Percentiles rank a stretch among this genome's conserved stretches.
Conservation (phyloP, 805 yeast genomes). For the Phaffomyces thermotolerans region DNA sequence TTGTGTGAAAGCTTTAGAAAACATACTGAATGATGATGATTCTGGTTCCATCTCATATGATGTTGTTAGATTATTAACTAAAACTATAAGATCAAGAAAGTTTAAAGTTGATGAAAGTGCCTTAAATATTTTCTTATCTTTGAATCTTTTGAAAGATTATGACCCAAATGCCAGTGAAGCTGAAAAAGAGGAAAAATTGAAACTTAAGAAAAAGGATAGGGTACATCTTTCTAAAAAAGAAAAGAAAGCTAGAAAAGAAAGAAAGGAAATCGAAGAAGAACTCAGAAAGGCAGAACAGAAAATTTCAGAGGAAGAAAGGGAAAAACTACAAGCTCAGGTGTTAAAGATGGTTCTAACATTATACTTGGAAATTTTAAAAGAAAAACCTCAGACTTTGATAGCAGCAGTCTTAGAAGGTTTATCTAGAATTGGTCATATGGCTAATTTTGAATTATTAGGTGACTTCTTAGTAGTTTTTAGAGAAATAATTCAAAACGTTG, state of each 20-base stretch:
- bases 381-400: constrained; percentile 55
- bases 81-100: constrained; percentile 64
- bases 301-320: constrained; percentile 82
- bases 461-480: constrained; percentile 85
- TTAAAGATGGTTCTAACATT: constrained; percentile 63
- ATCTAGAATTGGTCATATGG: constrained; percentile 84
- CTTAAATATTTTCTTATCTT: constrained; percentile 60
- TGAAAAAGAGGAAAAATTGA: constrained; percentile 36
- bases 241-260: constrained; percentile 79
- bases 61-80: constrained; percentile 56
- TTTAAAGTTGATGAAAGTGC: constrained; percentile 82
- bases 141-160: constrained; percentile 61
- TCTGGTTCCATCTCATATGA: constrained; percentile 79
- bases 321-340: constrained; percentile 75
- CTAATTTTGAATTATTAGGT: constrained; percentile 86
- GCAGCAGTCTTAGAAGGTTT: constrained; percentile 89
- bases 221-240: constrained; percentile 89
- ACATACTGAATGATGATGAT: constrained; percentile 71
- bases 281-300: constrained; percentile 81
- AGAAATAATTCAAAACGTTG: constrained; percentile 58
- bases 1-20: constrained; percentile 60
- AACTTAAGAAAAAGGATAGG: constrained; percentile 76
- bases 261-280: constrained; percentile 83
- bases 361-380: constrained; percentile 71
- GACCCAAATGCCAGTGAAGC: constrained; percentile 55